Conservation (phyloP, 371 early-diverging fungal genomes). For the Actinomortierella ambigua region DNA sequence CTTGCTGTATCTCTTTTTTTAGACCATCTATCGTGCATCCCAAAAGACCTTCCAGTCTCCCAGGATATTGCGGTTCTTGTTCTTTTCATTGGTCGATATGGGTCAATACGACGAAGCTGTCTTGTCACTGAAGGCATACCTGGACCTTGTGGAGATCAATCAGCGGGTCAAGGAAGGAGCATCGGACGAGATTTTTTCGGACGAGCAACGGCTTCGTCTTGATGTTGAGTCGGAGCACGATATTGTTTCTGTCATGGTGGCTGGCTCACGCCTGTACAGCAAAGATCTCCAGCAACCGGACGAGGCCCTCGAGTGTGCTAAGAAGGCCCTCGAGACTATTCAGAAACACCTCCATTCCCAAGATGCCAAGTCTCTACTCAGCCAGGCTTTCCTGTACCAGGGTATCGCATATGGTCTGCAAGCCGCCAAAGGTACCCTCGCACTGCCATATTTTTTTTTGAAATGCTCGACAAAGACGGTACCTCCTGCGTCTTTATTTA, state of each 20-base stretch:
- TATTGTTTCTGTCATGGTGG: conserved; percentile 51
- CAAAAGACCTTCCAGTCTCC: conserved; percentile 78
- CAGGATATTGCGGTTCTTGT: conserved; percentile 67
- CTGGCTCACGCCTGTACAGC: conserved; percentile 54
- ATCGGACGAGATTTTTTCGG: conserved; percentile 18
- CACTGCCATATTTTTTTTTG: too few relatives aligned
- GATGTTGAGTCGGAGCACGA: conserved; percentile 43
- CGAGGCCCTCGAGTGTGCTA: conserved; percentile 57
- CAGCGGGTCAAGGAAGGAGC: conserved; percentile 19
- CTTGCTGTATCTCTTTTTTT: conserved; percentile 1
- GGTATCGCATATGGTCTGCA: conserved; percentile 71
- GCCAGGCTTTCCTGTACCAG: conserved; percentile 55
- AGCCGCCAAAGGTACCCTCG: conserved; percentile 67
- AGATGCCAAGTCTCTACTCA: conserved; percentile 30
- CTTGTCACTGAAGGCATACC: conserved; percentile 68
- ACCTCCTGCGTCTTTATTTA: too few relatives aligned
- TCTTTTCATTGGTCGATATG: conserved; percentile 56
- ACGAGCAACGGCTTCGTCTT: conserved; percentile 29
- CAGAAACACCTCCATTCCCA: conserved; percentile 35
- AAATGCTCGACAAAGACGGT: too few relatives aligned
- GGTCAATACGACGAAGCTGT: conserved; percentile 82
- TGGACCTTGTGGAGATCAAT: conserved; percentile 54
- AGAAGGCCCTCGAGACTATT: conserved; percentile 47
- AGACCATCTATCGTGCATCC: conserved; percentile 68
- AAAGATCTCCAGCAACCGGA: conserved; percentile 50